These are phyloP conservation scores for Ceratopteris richardii DNA, from an alignment of 75 land plant species.

Conservation along the genomic window DNA sequence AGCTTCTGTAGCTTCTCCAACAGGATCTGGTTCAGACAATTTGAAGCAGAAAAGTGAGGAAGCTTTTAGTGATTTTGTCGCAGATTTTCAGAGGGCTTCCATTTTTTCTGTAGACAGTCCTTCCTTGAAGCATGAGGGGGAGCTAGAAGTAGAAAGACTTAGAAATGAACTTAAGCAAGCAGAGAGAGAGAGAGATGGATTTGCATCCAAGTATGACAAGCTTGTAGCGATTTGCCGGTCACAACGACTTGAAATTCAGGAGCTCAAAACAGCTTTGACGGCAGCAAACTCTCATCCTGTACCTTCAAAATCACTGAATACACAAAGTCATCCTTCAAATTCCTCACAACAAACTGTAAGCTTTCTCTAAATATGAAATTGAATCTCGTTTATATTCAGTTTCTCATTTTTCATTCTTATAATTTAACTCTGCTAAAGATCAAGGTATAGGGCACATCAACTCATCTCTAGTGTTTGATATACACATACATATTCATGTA, in stretches of 20 bases:
- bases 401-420: too few species aligned
- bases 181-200: slow-evolving; percentile 58
- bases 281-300: slow-evolving; percentile 15
- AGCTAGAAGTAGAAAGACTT: slow-evolving; percentile 54
- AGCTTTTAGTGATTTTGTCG: slow-evolving; percentile 72
- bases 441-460: too few species aligned
- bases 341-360: too few species aligned
- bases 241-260: slow-evolving; percentile 92
- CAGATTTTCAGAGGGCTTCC: slow-evolving; percentile 59
- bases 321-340: too few species aligned
- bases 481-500: too few species aligned
- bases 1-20: neutral
- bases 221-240: slow-evolving; percentile 86
- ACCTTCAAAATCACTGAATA: too few species aligned
- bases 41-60: slow-evolving; percentile 13
- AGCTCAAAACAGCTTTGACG: slow-evolving; percentile 62
- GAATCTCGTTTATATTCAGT: too few species aligned
- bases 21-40: neutral
- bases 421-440: too few species aligned
- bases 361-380: too few species aligned
- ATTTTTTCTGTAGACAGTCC: slow-evolving; percentile 4
- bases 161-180: slow-evolving; percentile 57
- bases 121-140: slow-evolving; percentile 19
- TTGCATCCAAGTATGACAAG: slow-evolving; percentile 82
- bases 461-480: too few species aligned